Evolutionary conservation across 1,284 basidiomycete genomes (phyloP).

Genomic region (Earliella scabrosa): DNA sequence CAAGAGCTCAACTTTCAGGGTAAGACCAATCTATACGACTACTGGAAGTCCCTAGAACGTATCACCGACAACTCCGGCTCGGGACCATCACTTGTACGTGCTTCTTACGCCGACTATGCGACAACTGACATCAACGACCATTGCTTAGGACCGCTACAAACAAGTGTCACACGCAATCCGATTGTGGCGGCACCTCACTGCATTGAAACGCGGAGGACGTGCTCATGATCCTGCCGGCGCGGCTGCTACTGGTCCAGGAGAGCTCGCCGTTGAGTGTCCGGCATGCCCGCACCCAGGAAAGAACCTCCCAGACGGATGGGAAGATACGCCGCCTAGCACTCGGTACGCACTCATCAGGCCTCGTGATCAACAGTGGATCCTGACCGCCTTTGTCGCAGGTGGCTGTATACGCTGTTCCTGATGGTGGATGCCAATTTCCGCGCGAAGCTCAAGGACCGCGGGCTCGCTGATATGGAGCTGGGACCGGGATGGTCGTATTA

Average conservation of each 20-base stretch:
- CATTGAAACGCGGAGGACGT: constrained; percentile 29
- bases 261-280: no score
- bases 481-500: constrained; percentile 28
- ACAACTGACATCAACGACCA: not conserved
- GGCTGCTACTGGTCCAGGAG: not conserved
- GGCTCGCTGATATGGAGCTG: constrained; percentile 21
- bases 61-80: not conserved
- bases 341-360: constrained; percentile 10
- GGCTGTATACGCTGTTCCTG: constrained; percentile 27
- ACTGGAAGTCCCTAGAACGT: not conserved
- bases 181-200: constrained; percentile 25
- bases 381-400: constrained; percentile 8
- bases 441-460: constrained; percentile 23
- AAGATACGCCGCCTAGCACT: constrained; percentile 8
- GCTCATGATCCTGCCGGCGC: constrained; percentile 16
- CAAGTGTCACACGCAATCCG: not conserved
- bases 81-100: not conserved
- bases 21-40: not conserved
- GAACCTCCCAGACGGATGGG: constrained; percentile 30
- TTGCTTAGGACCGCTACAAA: constrained; percentile 6
- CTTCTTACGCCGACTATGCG: not conserved
- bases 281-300: not conserved
- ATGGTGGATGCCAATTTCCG: constrained; percentile 33
- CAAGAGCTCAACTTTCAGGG: not conserved
- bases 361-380: constrained; percentile 3